Evolutionary conservation across 768 basidiomycete genomes (phyloP).

Genomic region (Pisolithus microcarpus): DNA sequence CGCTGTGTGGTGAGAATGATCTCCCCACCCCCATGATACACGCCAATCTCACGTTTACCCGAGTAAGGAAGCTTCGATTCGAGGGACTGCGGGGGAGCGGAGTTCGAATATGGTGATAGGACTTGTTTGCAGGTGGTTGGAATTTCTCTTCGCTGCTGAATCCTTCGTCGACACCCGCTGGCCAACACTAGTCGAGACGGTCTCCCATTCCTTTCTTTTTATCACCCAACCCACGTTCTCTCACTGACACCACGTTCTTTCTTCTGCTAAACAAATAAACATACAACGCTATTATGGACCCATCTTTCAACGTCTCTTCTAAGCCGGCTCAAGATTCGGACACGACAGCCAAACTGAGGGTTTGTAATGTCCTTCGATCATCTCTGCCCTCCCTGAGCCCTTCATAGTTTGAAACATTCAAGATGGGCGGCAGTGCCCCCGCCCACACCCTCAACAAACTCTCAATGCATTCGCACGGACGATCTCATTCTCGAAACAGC

Average conservation of each 20-base stretch:
- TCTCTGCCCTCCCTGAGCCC: not conserved
- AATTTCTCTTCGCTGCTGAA: conserved; percentile 16
- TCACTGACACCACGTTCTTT: conserved; percentile 27
- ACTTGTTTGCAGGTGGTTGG: conserved; percentile 7
- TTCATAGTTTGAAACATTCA: conserved; percentile 65
- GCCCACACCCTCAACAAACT: conserved; percentile 33
- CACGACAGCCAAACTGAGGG: conserved; percentile 38
- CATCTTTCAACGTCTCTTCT: conserved; percentile 20
- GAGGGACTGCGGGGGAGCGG: conserved; percentile 11
- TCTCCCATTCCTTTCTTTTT: conserved; percentile 18
- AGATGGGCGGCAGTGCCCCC: conserved; percentile 42
- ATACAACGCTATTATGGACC: conserved; percentile 33
- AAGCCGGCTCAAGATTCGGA: conserved; percentile 24
- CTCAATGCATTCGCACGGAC: conserved; percentile 29
- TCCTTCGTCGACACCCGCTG: conserved; percentile 13
- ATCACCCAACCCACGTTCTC: conserved; percentile 21
- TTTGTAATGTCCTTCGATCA: conserved; percentile 8
- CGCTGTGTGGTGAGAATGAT: too few relatives aligned
- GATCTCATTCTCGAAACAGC: conserved; percentile 61
- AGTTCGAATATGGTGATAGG: conserved; percentile 17
- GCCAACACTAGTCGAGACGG: conserved; percentile 8
- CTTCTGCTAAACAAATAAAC: too few relatives aligned
- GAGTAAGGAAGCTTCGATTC: too few relatives aligned
- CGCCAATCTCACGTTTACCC: too few relatives aligned
- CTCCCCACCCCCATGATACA: too few relatives aligned